These are phyloP conservation scores for Ustilago sp. DNA, from an alignment of 1,284 basidiomycete species.

Conservation along the genomic window DNA sequence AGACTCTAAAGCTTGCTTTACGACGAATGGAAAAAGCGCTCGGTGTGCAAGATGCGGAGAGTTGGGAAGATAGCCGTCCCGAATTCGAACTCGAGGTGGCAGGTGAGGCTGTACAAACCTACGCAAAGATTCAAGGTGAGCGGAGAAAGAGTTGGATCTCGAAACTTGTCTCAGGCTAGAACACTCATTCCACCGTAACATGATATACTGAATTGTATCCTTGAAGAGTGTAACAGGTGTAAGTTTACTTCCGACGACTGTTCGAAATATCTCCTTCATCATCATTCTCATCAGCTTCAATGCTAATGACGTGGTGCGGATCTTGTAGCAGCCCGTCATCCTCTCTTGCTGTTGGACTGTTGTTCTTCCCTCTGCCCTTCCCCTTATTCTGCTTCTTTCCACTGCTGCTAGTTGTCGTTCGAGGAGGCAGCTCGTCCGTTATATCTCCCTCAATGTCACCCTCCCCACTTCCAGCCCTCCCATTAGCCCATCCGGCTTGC, in stretches of 20 bases:
- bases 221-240: not conserved
- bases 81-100: conserved; percentile 14
- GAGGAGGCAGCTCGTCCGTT: not conserved
- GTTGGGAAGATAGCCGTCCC: conserved; percentile 16
- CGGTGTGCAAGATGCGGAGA: conserved; percentile 20
- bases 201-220: too few species aligned
- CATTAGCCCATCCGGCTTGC: not conserved
- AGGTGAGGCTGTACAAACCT: not conserved
- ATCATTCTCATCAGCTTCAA: conserved; percentile 55
- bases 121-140: not conserved
- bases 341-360: not conserved
- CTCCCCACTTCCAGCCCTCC: not conserved
- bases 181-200: not conserved
- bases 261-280: conserved; percentile 34
- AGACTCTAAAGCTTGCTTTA: conserved; percentile 47
- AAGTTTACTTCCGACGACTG: conserved; percentile 13
- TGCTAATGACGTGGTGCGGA: conserved; percentile 37
- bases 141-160: conserved; percentile 16
- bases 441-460: conserved; percentile 26
- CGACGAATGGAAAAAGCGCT: conserved; percentile 40
- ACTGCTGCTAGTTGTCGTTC: not conserved
- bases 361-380: not conserved
- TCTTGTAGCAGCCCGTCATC: conserved; percentile 20
- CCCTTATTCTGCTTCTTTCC: conserved; percentile 1
- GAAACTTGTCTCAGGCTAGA: conserved; percentile 13